Conservation (phyloP, 2,329 filamentous ascomycete genomes). For the Graphium sp. region DNA sequence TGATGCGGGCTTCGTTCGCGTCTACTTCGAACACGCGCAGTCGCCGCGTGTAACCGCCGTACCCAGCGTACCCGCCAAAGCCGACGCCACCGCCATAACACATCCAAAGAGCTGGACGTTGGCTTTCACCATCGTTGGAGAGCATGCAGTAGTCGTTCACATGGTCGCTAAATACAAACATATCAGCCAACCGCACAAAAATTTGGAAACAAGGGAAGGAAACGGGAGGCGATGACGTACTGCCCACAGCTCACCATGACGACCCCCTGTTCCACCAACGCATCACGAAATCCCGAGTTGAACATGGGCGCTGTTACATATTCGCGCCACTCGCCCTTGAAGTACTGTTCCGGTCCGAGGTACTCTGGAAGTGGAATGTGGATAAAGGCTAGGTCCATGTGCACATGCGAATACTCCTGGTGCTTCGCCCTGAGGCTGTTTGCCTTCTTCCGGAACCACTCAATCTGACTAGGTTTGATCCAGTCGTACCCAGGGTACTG, state of each 20-base stretch:
- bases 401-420: constrained; percentile 72
- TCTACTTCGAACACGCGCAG: constrained; percentile 87
- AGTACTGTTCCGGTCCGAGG: constrained; percentile 34
- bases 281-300: constrained; percentile 88
- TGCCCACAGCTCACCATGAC: constrained; percentile 84
- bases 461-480: constrained; percentile 86
- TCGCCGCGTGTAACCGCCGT: constrained; percentile 68
- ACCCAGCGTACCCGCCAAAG: constrained; percentile 90
- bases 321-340: constrained; percentile 58
- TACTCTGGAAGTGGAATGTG: constrained; percentile 95
- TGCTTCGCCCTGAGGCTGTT: constrained; percentile 60
- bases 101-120: constrained; percentile 78
- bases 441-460: constrained; percentile 79
- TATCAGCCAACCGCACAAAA: constrained; percentile 4
- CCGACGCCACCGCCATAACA: constrained; percentile 88
- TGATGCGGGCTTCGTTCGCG: constrained; percentile 74
- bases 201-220: not conserved
- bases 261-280: constrained; percentile 70
- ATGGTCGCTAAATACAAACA: constrained; percentile 47
- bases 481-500: constrained; percentile 91
- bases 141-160: constrained; percentile 93
- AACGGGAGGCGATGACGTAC: constrained; percentile 25
- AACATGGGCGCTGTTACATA: constrained; percentile 72
- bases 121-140: constrained; percentile 23
- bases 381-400: constrained; percentile 93